phyloP scores from a whole-genome alignment of 192 early-diverging fungal genomes.

The Glomus cerebriforme region DNA sequence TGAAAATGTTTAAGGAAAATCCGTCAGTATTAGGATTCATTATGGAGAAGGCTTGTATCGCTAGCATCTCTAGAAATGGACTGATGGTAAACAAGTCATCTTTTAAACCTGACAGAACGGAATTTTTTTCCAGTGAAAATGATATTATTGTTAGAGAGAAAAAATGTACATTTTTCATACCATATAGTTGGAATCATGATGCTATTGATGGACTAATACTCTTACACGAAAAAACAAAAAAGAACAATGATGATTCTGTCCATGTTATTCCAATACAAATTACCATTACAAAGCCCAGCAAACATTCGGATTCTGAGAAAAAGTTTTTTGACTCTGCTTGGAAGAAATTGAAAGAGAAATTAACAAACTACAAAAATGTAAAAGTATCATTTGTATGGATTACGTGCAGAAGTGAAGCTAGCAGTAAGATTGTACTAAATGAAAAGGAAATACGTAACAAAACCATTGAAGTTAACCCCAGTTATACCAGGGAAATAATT shows the following conservation, averaged over 20 bases:
- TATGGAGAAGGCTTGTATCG: conserved; percentile 25
- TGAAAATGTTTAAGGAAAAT: neutral
- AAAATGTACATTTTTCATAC: conserved; percentile 17
- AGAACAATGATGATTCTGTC: neutral
- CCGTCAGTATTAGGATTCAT: neutral
- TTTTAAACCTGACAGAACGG: conserved; percentile 1
- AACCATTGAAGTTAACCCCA: neutral
- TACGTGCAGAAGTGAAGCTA: conserved; percentile 3
- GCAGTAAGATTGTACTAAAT: neutral
- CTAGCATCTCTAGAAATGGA: conserved; percentile 9
- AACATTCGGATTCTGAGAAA: neutral
- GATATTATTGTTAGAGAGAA: neutral
- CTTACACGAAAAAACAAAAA: neutral
- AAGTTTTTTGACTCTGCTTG: neutral
- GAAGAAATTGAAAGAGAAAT: neutral
- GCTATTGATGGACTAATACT: conserved; percentile 17
- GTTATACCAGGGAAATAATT: neutral
- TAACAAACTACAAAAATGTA: neutral
- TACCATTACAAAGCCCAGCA: neutral
- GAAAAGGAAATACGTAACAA: neutral
- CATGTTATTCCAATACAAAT: conserved; percentile 20
- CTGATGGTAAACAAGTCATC: neutral
- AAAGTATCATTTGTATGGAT: conserved; percentile 23
- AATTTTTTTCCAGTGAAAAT: conserved; percentile 1
- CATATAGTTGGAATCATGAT: conserved; percentile 1